Evolutionary conservation across 2,329 filamentous ascomycete species (phyloP).

Genomic region (Cercospora sp.): DNA sequence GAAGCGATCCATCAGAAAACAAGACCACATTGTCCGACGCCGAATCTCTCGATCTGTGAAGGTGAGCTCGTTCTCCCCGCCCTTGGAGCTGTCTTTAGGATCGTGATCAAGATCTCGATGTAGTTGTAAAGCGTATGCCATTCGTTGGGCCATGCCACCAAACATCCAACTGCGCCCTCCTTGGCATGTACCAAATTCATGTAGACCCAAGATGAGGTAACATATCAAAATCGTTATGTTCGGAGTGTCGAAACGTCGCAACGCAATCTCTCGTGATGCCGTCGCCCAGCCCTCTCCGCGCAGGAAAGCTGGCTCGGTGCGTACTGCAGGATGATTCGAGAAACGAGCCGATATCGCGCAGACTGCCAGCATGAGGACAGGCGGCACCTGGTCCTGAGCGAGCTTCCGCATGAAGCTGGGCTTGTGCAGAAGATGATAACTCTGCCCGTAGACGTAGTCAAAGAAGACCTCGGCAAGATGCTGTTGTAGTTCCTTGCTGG

Average conservation of each 20-base stretch:
- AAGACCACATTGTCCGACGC: slow-evolving; percentile 95
- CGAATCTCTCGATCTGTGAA: slow-evolving; percentile 93
- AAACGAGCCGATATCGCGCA: slow-evolving; percentile 96
- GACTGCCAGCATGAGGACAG: slow-evolving; percentile 87
- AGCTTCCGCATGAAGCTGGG: slow-evolving; percentile 93
- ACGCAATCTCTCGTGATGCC: slow-evolving; percentile 81
- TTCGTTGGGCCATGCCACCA: slow-evolving; percentile 89
- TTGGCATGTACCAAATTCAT: slow-evolving; percentile 96
- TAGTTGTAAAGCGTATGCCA: slow-evolving; percentile 93
- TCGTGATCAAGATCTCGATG: slow-evolving; percentile 83
- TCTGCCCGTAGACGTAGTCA: slow-evolving; percentile 91
- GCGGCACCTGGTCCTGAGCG: slow-evolving; percentile 76
- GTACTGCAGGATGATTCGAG: slow-evolving; percentile 80
- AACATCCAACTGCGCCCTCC: slow-evolving; percentile 95
- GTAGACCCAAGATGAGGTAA: slow-evolving; percentile 81
- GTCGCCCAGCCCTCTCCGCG: slow-evolving; percentile 90
- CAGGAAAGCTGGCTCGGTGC: slow-evolving; percentile 74
- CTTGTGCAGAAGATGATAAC: slow-evolving; percentile 92
- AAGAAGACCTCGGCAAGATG: slow-evolving; percentile 95
- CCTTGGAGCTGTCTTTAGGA: slow-evolving; percentile 43
- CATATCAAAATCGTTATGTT: slow-evolving; percentile 96
- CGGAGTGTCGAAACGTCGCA: slow-evolving; percentile 86
- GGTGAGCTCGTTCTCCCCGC: slow-evolving; percentile 51
- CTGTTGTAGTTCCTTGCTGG: slow-evolving; percentile 83
- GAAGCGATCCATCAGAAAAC: slow-evolving; percentile 95